A percentile compares a stretch with the other conserved stretches of the same genome.
phyloP scores from a whole-genome alignment of 805 yeast genomes.

The Candida coleopterorum region DNA sequence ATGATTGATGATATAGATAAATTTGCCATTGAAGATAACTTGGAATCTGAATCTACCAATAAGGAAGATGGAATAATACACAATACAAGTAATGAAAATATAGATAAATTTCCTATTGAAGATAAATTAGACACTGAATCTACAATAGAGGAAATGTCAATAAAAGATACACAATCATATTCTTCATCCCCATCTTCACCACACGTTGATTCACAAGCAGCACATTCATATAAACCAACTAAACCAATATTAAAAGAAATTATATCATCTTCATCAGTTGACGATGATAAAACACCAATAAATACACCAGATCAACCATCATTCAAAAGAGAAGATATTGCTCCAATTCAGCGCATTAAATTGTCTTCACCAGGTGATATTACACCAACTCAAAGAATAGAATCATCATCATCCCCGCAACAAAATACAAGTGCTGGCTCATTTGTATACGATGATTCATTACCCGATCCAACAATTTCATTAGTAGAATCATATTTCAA shows the following conservation, averaged over 20 bases:
- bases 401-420: neutral
- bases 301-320: conserved; percentile 2
- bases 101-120: too few species aligned
- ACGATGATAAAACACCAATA: neutral
- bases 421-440: neutral
- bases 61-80: conserved; percentile 1
- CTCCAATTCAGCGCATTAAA: conserved; percentile 2
- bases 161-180: too few species aligned
- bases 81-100: neutral
- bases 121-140: too few species aligned
- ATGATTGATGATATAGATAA: too few species aligned
- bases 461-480: conserved; percentile 10
- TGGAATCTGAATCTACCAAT: too few species aligned
- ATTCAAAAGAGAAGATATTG: neutral
- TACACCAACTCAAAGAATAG: neutral
- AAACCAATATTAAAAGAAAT: conserved; percentile 1
- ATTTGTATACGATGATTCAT: neutral
- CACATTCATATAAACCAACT: too few species aligned
- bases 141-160: too few species aligned
- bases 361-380: neutral
- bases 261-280: neutral
- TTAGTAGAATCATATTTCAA: conserved; percentile 8
- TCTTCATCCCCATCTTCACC: neutral
- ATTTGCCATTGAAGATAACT: too few species aligned
- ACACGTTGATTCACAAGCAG: too few species aligned